A percentile compares a stretch with the other conserved stretches of the same genome.
phyloP scores from a whole-genome alignment of 169 alveolate genomes.

The Plasmodium sp. region DNA sequence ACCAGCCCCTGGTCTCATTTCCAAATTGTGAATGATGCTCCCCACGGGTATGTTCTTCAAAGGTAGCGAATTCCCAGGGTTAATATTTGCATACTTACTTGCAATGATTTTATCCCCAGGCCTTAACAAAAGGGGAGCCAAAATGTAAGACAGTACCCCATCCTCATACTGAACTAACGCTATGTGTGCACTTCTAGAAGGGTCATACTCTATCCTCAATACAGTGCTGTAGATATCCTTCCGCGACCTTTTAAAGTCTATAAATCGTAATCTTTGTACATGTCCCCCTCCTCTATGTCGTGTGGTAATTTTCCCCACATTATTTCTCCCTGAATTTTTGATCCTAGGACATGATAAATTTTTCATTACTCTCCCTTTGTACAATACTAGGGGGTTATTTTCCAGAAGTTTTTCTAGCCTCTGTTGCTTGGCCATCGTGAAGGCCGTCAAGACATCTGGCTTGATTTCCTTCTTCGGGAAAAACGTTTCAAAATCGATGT shows the following conservation, averaged over 20 bases:
- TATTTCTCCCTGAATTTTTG: conserved; percentile 88
- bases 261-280: conserved; percentile 88
- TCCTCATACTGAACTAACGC: conserved; percentile 91
- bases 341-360: conserved; percentile 85
- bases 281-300: conserved; percentile 92
- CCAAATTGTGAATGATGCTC: conserved; percentile 90
- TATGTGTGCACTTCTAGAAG: conserved; percentile 88
- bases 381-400: conserved; percentile 17
- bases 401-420: conserved; percentile 52
- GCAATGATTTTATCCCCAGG: conserved; percentile 91
- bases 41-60: conserved; percentile 89
- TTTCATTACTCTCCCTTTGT: conserved; percentile 85
- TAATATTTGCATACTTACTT: conserved; percentile 87
- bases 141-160: conserved; percentile 91
- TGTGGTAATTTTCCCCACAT: conserved; percentile 82
- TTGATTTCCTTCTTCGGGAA: conserved; percentile 77
- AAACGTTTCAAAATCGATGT: conserved; percentile 87
- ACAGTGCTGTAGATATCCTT: conserved; percentile 91
- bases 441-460: conserved; percentile 74
- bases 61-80: conserved; percentile 92
- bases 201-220: conserved; percentile 89
- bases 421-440: conserved; percentile 78
- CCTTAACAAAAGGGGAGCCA: conserved; percentile 88
- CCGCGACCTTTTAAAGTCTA: conserved; percentile 91
- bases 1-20: conserved; percentile 92